Base-by-base conservation (phyloP, 306 rosid species). In the Corylus heterophylla region DNA sequence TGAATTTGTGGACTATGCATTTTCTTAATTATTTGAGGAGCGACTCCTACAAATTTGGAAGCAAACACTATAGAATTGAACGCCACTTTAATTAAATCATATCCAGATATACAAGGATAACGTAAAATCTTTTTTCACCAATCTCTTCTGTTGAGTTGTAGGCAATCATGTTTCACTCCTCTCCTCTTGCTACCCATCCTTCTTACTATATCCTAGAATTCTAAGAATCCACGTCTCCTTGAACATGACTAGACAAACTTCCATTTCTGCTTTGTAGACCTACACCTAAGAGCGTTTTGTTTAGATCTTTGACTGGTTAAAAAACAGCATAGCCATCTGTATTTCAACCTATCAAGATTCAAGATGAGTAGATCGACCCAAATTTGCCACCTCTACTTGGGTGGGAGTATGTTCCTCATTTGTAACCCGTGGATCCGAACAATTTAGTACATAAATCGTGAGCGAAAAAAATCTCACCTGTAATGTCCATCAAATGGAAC, bases 401-500 rank as follows among this genome's bases (percentile, higher is more conserved):
- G 22, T 13, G 14, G 70, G 47, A 64, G 6, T 29, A 5, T 7
- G 70, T 27, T 79, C 66, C 25, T 59, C 47, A 37, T 17, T 14
- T 71, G 14, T 58, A 18, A 3, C 39, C 39, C 48, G 25, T 52
- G 12, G n/a, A 29, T 13, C 12, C 8, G 8, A 25, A 22, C 20
- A 66, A 20, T 63, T 29, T 31, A 35, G 69, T 63, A 14, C 44
- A 31, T 14, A 63, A 27, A 14, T 14, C 3, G 10, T n/a, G 44
- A n/a, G 44, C 58, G 2, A 35, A 64, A 69, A 64, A 3, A 61
- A 29, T 16, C 20, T 56, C 77, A 69, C 48, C 50, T 39, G 58
- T 29, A 64, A 44, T 25, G 56, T 64, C 52, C n/a, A 59, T 51
- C 63, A 20, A 13, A 20, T 51, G 74, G 27, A 80, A 70, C 80